Percentiles rank a stretch among this genome's conserved stretches.
Evolutionary conservation across 768 basidiomycete genomes (phyloP).

Genomic region (Lactarius pseudohatsudake): DNA sequence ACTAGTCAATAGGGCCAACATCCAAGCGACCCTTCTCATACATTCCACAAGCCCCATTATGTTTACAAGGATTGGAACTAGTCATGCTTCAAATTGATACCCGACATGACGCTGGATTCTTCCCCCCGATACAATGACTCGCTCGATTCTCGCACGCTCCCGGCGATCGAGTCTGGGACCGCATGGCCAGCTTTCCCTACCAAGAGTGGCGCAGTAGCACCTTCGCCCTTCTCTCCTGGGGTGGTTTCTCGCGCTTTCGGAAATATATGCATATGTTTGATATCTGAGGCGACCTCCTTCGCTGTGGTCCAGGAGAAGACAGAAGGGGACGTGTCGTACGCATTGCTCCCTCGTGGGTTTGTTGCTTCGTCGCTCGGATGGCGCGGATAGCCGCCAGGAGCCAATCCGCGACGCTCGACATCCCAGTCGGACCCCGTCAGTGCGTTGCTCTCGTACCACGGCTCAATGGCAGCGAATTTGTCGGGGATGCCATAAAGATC

Average conservation of each 20-base stretch:
- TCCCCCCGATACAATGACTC: background rate
- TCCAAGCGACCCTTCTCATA: no score
- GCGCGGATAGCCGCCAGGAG: background rate
- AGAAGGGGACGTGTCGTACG: background rate
- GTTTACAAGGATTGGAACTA: no score
- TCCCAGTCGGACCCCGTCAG: background rate
- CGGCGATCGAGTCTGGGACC: background rate
- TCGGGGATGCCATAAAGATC: background rate
- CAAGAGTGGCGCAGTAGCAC: background rate
- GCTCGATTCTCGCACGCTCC: background rate
- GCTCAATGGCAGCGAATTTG: background rate
- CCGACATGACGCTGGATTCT: background rate
- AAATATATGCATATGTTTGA: background rate
- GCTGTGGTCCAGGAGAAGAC: constrained; percentile 1
- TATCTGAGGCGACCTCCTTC: background rate
- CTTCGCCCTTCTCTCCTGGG: background rate
- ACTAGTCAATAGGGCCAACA: no score
- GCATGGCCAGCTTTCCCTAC: background rate
- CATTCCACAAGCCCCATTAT: no score
- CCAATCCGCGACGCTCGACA: background rate
- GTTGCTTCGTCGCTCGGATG: background rate
- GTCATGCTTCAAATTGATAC: background rate
- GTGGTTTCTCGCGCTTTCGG: background rate
- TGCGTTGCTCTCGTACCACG: background rate
- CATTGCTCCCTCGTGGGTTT: background rate